Evolutionary conservation across 2,329 filamentous ascomycete species (phyloP).

Genomic region (Hypoxylon sp.): DNA sequence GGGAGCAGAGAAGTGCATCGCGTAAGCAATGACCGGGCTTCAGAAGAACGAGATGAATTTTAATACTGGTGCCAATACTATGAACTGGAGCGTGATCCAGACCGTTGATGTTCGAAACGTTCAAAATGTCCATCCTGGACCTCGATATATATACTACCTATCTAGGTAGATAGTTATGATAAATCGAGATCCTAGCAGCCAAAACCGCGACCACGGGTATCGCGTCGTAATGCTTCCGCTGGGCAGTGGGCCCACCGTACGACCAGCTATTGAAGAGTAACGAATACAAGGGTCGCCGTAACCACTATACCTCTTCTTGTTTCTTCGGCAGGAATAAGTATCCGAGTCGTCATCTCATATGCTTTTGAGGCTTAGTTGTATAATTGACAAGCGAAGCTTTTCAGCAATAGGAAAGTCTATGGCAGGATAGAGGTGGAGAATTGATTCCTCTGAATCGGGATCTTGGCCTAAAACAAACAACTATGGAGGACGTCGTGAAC

Average conservation of each 20-base stretch:
- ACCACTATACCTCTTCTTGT: neutral
- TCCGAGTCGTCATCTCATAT: neutral
- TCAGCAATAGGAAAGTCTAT: neutral
- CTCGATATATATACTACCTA: conserved; percentile 4
- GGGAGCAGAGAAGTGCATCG: conserved; percentile 18
- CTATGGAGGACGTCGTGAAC: neutral
- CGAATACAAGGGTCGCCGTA: neutral
- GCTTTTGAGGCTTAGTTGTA: neutral
- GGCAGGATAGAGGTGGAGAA: conserved; percentile 6
- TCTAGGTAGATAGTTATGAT: too few relatives aligned
- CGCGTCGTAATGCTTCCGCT: conserved; percentile 1
- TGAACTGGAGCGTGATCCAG: neutral
- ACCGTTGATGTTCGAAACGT: neutral
- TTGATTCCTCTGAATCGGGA: neutral
- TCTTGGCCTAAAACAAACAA: conserved; percentile 1
- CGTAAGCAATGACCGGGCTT: neutral
- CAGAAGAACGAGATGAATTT: neutral
- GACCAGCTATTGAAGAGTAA: neutral
- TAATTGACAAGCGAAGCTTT: neutral
- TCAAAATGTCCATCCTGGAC: neutral
- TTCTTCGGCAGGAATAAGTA: neutral
- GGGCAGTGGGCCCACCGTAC: neutral
- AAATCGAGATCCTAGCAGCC: neutral
- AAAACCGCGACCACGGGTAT: neutral
- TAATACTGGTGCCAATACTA: neutral